phyloP scores from a whole-genome alignment of 108 stramenopile genomes.

The Conticribra weissflogii region DNA sequence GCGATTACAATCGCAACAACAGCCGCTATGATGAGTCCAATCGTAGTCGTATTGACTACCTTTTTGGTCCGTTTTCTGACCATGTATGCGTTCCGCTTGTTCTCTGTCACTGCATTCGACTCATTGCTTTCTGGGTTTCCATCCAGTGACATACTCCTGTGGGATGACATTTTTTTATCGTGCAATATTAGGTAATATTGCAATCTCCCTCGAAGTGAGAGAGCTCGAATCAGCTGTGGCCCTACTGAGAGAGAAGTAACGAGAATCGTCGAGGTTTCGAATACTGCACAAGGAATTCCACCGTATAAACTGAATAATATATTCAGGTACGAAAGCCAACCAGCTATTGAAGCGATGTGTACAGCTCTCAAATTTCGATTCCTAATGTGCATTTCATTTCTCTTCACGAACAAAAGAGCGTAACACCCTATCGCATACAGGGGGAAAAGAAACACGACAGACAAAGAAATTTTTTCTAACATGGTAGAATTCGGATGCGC shows the following conservation, averaged over 20 bases:
- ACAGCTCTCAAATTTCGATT: slow-evolving; percentile 36
- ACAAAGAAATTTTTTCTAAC: slow-evolving; percentile 4
- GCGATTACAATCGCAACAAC: slow-evolving; percentile 10
- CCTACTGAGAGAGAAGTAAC: slow-evolving; percentile 34
- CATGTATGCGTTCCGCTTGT: slow-evolving; percentile 22
- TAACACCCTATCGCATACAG: slow-evolving; percentile 24
- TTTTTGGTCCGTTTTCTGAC: slow-evolving; percentile 10
- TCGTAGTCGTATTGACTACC: slow-evolving; percentile 13
- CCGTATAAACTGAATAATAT: slow-evolving; percentile 27
- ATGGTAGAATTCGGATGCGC: neutral
- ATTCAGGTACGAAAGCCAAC: slow-evolving; percentile 52
- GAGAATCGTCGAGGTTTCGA: slow-evolving; percentile 31
- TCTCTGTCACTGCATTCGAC: slow-evolving; percentile 37
- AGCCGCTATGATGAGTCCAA: slow-evolving; percentile 5
- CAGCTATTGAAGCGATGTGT: slow-evolving; percentile 27
- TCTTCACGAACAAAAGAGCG: slow-evolving; percentile 16
- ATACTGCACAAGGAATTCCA: slow-evolving; percentile 29
- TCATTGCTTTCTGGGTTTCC: too few species aligned
- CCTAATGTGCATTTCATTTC: slow-evolving; percentile 19
- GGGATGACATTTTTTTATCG: slow-evolving; percentile 30
- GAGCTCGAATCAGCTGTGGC: slow-evolving; percentile 41
- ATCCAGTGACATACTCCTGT: neutral
- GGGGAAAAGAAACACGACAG: slow-evolving; percentile 30
- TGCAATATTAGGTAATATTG: slow-evolving; percentile 11
- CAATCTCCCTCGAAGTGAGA: slow-evolving; percentile 11